Evolutionary conservation across 305 asterid genomes (phyloP), one percentile per base, ranked within the genome.

Genomic region (Fraxinus velutina): DNA sequence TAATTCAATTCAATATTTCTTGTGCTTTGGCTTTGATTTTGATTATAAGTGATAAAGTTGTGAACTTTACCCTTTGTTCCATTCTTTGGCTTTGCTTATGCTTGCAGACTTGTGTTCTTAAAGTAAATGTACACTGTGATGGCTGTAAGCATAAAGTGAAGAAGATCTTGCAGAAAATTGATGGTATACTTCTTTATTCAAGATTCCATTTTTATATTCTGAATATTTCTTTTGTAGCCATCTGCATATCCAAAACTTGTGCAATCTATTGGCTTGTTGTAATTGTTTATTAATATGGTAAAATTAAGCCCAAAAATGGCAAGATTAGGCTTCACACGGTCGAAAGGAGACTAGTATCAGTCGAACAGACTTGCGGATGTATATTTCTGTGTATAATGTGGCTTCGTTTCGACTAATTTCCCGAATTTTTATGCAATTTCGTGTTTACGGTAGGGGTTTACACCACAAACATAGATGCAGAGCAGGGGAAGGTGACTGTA

Each of bases 41-140:
- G 73, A 50, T 78, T 80, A 34, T 81, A 55, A 78, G 73, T 86
- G 80, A 78, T 82, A 85, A 86, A 86, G 87, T 78, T 87, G 80
- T 75, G 75, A 82, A 29, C 89, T 89, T 90, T 87, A 85, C 86
- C 80, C 85, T 87, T 81, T 81, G 78, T 60, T 19, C 83, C 78
- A 32, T 86, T 83, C 86, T 83, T 78, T 88, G 91, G 82, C 83
- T 92, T 91, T 88, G 92, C 93, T 92, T 91, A 89, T 87, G 24
- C 89, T 52, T 86, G 90, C 99, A 96, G 99, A 96, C 97, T 87
- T 96, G 98, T 90, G 98, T 91, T 29, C 98, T 96, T 75, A 96
- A 96, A 88, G 99, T 96, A 92, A 90, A 93, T 88, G 92, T 96
- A 74, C 99, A 96, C 93, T 94, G 98, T 83, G 99, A 96, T 87